Conservation (phyloP, 768 basidiomycete genomes). For the Pholiota molesta region DNA sequence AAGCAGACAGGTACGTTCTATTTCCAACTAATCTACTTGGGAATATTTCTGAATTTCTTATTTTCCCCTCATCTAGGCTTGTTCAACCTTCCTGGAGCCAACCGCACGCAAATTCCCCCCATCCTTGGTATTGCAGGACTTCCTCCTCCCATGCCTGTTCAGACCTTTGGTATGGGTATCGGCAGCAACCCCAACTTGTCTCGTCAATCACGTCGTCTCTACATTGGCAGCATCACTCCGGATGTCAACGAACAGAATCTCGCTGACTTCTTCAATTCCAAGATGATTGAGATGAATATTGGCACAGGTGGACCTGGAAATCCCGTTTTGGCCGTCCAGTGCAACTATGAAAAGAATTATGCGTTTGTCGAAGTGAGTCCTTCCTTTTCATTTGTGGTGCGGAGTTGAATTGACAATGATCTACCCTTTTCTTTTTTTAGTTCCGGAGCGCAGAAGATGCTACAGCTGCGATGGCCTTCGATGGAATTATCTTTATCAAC, state of each 20-base stretch:
- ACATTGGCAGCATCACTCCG: conserved; percentile 95
- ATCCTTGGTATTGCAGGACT: conserved; percentile 82
- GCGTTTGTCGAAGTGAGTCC: conserved; percentile 91
- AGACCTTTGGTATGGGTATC: conserved; percentile 85
- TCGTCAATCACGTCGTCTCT: conserved; percentile 91
- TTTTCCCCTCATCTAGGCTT: conserved; percentile 56
- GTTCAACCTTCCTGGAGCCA: conserved; percentile 95
- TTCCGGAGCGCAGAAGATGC: conserved; percentile 98
- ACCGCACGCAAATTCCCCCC: conserved; percentile 84
- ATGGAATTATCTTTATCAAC: conserved; percentile 95
- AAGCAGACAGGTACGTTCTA: conserved; percentile 85
- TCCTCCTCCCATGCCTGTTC: conserved; percentile 82
- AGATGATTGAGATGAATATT: conserved; percentile 92
- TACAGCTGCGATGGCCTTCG: conserved; percentile 95
- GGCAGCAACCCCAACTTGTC: conserved; percentile 88
- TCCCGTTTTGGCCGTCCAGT: conserved; percentile 90
- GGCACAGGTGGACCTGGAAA: conserved; percentile 85
- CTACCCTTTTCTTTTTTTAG: conserved; percentile 41
- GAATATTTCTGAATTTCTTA: too few relatives aligned
- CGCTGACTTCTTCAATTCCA: conserved; percentile 91
- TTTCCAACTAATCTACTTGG: background rate
- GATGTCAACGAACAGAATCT: conserved; percentile 94
- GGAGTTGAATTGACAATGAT: background rate
- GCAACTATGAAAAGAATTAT: conserved; percentile 99
- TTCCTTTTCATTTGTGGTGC: background rate